Evolutionary conservation across 345 rosid species (phyloP), one percentile per base, ranked within the genome.

Genomic region (Gossypioides kirkii): DNA sequence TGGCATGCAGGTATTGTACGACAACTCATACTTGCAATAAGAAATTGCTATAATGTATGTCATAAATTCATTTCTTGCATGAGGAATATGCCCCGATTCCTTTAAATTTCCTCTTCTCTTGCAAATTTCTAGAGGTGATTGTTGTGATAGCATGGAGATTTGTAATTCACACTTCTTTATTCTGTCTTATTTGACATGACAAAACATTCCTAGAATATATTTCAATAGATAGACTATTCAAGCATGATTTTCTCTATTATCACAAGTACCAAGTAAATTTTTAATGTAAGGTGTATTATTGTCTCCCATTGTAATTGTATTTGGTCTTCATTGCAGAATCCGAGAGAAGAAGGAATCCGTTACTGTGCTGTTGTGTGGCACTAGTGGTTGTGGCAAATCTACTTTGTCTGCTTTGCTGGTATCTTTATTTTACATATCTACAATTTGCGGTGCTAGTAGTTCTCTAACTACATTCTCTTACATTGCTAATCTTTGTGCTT

Each of bases 371-470:
- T 79, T 96, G 83, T 96, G 99, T 77, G 99, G 99, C 71, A 96
- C 99, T 68, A 96, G 99, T 74, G 99, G 99, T 78, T 96, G 99
- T 84, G 98, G 99, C 41, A 96, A 96, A 87, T 96, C 99, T 77
- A 96, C 99, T 69, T 78, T 96, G 86, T 96, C 99, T 20, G 93
- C 99, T 12, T 86, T 96, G 86, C 92, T 96, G 92, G 99, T 96
- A 87, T 53, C 22, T 64, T 78, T 70, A 66, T 74, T 73, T 42
- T 17, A 62, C 54, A 75, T 50, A 53, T 53, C 46, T 32, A 32
- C 38, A 42, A 41, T 65, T 65, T 43, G 36, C 2, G 53, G 18
- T 10, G 3, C n/a, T 65, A 18, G n/a, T 9, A 0, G n/a, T 14
- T 13, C 4, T 16, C 4, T 16, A 65, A 11, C 26, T 55, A 32